Conservation (phyloP, 805 yeast genomes). For the Candida awuae region DNA sequence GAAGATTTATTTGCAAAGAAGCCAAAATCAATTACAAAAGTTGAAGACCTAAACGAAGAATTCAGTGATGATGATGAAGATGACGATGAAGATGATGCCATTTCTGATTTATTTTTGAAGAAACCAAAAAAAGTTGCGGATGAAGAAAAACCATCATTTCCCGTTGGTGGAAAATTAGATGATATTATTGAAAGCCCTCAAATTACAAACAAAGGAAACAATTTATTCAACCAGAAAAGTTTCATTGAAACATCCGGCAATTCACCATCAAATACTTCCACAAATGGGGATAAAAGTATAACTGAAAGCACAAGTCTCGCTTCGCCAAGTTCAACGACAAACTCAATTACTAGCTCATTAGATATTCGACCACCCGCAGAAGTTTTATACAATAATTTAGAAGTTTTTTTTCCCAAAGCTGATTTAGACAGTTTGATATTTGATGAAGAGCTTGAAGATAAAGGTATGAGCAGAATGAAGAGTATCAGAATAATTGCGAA, state of each 20-base stretch:
- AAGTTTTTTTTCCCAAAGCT: slow-evolving; percentile 84
- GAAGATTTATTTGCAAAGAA: slow-evolving; percentile 53
- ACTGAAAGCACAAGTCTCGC: slow-evolving; percentile 1
- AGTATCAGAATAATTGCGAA: slow-evolving; percentile 89
- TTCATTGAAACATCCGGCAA: too few species aligned
- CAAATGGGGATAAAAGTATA: neutral
- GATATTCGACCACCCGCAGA: slow-evolving; percentile 93
- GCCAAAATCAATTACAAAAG: slow-evolving; percentile 33
- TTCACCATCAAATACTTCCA: neutral
- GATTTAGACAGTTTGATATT: slow-evolving; percentile 88
- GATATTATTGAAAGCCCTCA: slow-evolving; percentile 23
- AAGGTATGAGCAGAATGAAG: slow-evolving; percentile 59
- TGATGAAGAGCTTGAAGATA: slow-evolving; percentile 41
- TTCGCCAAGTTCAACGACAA: slow-evolving; percentile 13
- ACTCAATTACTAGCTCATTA: slow-evolving; percentile 27
- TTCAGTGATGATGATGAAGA: slow-evolving; percentile 21
- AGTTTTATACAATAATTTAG: slow-evolving; percentile 85
- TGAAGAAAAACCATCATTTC: neutral
- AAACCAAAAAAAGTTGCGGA: neutral
- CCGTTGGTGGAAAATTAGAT: neutral
- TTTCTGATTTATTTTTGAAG: neutral
- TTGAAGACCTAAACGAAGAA: neutral
- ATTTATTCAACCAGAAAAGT: neutral
- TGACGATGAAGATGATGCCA: slow-evolving; percentile 19
- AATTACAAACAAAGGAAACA: slow-evolving; percentile 32